These are phyloP conservation scores for Chaetomium fimeti DNA, from an alignment of 495 filamentous ascomycete species.

Conservation along the genomic window DNA sequence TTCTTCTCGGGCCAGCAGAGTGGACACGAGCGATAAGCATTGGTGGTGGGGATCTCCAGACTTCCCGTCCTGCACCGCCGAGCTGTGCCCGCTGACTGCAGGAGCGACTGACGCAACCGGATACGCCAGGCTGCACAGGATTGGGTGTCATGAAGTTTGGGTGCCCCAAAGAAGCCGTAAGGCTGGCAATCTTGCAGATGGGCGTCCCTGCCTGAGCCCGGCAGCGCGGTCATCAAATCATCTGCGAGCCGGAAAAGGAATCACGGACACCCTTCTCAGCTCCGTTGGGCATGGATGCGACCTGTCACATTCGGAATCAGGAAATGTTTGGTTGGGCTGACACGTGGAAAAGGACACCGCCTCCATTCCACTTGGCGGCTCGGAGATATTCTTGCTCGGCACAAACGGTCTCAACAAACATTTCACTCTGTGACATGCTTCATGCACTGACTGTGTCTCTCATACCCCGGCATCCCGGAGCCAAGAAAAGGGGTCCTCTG, in stretches of 20 bases:
- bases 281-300: slow-evolving; percentile 7
- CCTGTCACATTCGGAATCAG: slow-evolving; percentile 13
- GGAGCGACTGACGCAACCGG: neutral
- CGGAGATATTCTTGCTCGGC: neutral
- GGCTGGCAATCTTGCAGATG: slow-evolving; percentile 13
- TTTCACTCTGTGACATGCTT: neutral
- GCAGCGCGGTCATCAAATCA: slow-evolving; percentile 6
- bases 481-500: neutral
- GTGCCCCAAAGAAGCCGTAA: slow-evolving; percentile 12
- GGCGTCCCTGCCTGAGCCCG: slow-evolving; percentile 8
- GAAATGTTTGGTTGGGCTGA: neutral
- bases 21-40: slow-evolving; percentile 13
- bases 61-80: slow-evolving; percentile 4
- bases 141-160: neutral
- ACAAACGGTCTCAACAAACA: neutral
- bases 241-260: slow-evolving; percentile 1
- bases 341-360: slow-evolving; percentile 14
- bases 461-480: slow-evolving; percentile 9
- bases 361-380: neutral
- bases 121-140: neutral
- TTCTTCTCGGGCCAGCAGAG: neutral
- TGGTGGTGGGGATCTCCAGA: neutral
- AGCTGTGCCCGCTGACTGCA: slow-evolving; percentile 20
- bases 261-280: neutral
- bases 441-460: neutral